These are phyloP conservation scores for Didymella arachidicola DNA, from an alignment of 2,329 filamentous ascomycete species.

Conservation along the genomic window DNA sequence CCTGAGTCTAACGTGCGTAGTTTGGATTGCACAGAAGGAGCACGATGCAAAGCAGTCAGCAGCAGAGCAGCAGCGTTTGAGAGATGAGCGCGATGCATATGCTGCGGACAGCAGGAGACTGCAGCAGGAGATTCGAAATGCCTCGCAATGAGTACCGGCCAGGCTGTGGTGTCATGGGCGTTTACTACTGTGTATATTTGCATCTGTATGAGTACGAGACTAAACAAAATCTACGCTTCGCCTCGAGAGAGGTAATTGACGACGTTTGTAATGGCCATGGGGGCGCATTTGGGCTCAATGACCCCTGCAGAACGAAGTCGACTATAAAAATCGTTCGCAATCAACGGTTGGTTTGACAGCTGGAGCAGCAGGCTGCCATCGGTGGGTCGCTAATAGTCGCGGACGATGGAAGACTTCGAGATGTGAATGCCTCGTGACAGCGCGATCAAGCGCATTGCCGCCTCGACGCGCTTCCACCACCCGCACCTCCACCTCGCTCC, in stretches of 20 bases:
- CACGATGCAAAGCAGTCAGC: constrained; percentile 41
- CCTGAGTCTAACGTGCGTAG: constrained; percentile 31
- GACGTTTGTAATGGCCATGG: neutral
- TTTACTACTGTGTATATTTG: constrained; percentile 24
- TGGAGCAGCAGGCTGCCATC: neutral
- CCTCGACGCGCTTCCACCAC: constrained; percentile 28
- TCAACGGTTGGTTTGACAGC: neutral
- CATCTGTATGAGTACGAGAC: constrained; percentile 25
- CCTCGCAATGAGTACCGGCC: constrained; percentile 32
- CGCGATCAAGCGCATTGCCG: constrained; percentile 29
- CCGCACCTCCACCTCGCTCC: constrained; percentile 27
- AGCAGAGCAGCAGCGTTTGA: constrained; percentile 35
- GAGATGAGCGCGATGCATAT: constrained; percentile 43
- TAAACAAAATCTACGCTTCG: constrained; percentile 26
- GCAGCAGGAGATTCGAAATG: constrained; percentile 46
- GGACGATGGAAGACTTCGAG: neutral
- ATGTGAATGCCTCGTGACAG: constrained; percentile 32
- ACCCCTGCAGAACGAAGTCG: neutral
- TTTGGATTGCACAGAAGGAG: constrained; percentile 49
- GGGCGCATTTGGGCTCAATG: neutral
- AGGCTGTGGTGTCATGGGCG: constrained; percentile 4
- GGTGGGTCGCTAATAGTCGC: too few species aligned
- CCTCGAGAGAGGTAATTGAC: neutral
- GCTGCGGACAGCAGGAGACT: constrained; percentile 44
- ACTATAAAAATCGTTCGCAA: neutral